phyloP scores from a whole-genome alignment of 2,329 filamentous ascomycete species.

The Sarocladium strictum region DNA sequence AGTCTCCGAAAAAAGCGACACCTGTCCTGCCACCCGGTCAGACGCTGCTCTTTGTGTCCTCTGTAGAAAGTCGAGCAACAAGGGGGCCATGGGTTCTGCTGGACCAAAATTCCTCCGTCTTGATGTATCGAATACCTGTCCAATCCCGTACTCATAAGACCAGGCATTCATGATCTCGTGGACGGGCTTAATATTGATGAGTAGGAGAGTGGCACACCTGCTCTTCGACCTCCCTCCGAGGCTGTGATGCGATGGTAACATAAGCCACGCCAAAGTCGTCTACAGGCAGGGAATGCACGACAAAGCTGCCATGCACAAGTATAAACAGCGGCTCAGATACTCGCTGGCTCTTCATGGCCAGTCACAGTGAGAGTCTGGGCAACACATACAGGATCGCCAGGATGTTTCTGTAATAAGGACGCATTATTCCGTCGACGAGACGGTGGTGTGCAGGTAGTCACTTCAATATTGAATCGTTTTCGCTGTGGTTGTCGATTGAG shows the following conservation, averaged over 20 bases:
- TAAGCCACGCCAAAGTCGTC: slow-evolving; percentile 45
- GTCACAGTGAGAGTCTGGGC: slow-evolving; percentile 31
- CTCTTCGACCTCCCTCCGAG: slow-evolving; percentile 24
- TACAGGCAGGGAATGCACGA: slow-evolving; percentile 41
- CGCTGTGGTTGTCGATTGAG: slow-evolving; percentile 25
- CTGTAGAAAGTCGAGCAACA: slow-evolving; percentile 28
- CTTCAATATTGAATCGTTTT: slow-evolving; percentile 21
- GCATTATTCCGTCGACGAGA: slow-evolving; percentile 39
- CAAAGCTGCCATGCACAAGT: slow-evolving; percentile 26
- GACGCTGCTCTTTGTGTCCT: slow-evolving; percentile 35
- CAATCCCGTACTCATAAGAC: slow-evolving; percentile 25
- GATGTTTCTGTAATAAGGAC: slow-evolving; percentile 30
- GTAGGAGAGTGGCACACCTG: slow-evolving; percentile 41
- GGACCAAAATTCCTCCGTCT: slow-evolving; percentile 13
- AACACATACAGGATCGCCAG: slow-evolving; percentile 27
- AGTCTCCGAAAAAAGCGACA: slow-evolving; percentile 30
- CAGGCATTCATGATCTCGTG: slow-evolving; percentile 31
- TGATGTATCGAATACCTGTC: slow-evolving; percentile 22
- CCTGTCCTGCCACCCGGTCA: slow-evolving; percentile 35
- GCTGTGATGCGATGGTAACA: slow-evolving; percentile 34
- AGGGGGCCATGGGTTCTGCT: slow-evolving; percentile 14
- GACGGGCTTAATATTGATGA: slow-evolving; percentile 36
- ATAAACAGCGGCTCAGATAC: slow-evolving; percentile 22
- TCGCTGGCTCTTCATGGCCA: slow-evolving; percentile 18
- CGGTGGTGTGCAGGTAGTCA: slow-evolving; percentile 30